Percentiles rank a stretch among this genome's conserved stretches.
phyloP scores from a whole-genome alignment of 2,329 filamentous ascomycete species.

The Juglanconis oblonga region DNA sequence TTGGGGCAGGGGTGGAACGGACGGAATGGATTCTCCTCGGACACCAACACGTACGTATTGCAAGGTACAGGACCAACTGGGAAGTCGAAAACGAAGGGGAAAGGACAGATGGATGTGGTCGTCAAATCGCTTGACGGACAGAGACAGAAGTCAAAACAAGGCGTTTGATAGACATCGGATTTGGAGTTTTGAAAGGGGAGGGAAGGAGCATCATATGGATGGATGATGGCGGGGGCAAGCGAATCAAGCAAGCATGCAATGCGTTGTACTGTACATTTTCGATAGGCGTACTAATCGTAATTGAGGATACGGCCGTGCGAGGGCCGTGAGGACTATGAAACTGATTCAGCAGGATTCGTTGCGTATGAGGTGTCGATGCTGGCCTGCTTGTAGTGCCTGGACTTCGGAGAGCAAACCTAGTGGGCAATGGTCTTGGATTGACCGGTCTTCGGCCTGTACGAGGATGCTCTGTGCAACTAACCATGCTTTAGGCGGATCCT shows the following conservation, averaged over 20 bases:
- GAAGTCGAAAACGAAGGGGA: neutral
- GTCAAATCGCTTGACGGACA: neutral
- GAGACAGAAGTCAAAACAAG: neutral
- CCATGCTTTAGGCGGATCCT: too few relatives aligned
- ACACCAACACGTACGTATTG: neutral
- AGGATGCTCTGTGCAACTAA: too few relatives aligned
- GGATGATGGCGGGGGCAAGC: neutral
- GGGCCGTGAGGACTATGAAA: neutral
- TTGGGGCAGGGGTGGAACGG: neutral
- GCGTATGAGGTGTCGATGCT: neutral
- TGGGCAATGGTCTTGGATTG: too few relatives aligned
- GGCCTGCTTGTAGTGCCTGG: too few relatives aligned
- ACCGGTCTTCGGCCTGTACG: too few relatives aligned
- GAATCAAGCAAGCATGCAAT: neutral
- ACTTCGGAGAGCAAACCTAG: neutral
- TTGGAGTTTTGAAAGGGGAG: neutral
- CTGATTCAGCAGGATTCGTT: neutral
- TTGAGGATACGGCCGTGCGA: neutral
- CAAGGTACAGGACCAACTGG: neutral
- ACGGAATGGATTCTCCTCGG: too few relatives aligned
- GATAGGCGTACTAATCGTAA: slow-evolving; percentile 4
- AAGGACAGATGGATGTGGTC: neutral
- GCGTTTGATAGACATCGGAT: neutral
- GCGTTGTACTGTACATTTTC: slow-evolving; percentile 2
- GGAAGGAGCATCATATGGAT: neutral